These are phyloP conservation scores for Manihot esculenta DNA, from an alignment of 441 rosid species.

Conservation along the genomic window DNA sequence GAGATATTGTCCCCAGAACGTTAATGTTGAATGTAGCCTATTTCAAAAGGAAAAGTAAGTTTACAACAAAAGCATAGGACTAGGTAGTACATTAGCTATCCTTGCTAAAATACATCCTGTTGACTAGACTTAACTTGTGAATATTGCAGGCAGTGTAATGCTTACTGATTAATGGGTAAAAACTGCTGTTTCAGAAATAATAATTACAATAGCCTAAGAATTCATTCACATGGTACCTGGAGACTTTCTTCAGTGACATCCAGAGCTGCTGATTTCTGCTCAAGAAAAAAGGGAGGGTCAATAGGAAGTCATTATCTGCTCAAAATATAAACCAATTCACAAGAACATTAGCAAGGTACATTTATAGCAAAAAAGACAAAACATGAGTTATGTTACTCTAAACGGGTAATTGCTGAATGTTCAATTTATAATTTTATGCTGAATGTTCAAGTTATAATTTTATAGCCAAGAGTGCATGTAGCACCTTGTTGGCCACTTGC, in stretches of 20 bases:
- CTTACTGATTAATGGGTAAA: neutral
- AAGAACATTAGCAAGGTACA: neutral
- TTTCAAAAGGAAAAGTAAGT: slow-evolving; percentile 22
- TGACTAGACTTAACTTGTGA: neutral
- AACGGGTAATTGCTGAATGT: neutral
- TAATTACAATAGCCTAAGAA: slow-evolving; percentile 3
- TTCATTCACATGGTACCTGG: slow-evolving; percentile 45
- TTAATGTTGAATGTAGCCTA: slow-evolving; percentile 80
- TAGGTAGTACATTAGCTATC: neutral
- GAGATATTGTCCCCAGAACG: slow-evolving; percentile 82
- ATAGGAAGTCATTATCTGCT: slow-evolving; percentile 5
- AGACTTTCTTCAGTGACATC: slow-evolving; percentile 74
- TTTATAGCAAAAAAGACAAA: slow-evolving; percentile 1
- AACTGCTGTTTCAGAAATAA: neutral
- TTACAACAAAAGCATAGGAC: slow-evolving; percentile 7
- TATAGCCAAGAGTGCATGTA: slow-evolving; percentile 2
- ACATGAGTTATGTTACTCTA: neutral
- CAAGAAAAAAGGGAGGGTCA: slow-evolving; percentile 14
- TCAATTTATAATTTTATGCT: neutral
- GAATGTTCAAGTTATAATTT: neutral
- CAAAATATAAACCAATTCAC: neutral
- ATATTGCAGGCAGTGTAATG: neutral
- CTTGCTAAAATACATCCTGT: neutral
- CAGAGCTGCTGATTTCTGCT: slow-evolving; percentile 78
- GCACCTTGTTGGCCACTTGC: neutral